phyloP scores from a whole-genome alignment of 305 asterid genomes.

The Vinca major region DNA sequence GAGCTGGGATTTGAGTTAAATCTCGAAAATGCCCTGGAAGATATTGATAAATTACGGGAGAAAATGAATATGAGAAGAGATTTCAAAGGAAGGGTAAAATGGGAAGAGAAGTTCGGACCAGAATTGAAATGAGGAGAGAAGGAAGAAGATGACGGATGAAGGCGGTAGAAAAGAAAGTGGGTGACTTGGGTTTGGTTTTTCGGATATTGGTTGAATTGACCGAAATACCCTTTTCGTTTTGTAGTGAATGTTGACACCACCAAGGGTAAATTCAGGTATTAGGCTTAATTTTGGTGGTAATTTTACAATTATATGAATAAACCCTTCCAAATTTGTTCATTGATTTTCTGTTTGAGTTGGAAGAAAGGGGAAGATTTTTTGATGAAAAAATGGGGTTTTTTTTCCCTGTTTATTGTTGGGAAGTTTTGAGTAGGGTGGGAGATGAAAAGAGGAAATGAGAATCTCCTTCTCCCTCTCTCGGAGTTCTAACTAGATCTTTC shows the following conservation, averaged over 20 bases:
- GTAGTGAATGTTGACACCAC: not conserved
- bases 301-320: not conserved
- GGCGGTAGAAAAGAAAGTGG: slow-evolving; percentile 1
- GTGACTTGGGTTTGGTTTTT: not conserved
- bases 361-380: too few species aligned
- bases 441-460: not conserved
- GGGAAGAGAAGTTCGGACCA: slow-evolving; percentile 16
- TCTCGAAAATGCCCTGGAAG: slow-evolving; percentile 19
- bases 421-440: not conserved
- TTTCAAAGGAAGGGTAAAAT: slow-evolving; percentile 25
- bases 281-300: not conserved
- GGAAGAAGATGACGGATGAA: slow-evolving; percentile 14
- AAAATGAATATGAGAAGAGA: slow-evolving; percentile 10
- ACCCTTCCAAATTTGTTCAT: not conserved
- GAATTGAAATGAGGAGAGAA: not conserved
- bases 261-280: not conserved
- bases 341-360: not conserved
- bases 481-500: not conserved
- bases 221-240: not conserved
- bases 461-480: not conserved
- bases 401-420: too few species aligned
- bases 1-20: slow-evolving; percentile 21
- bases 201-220: slow-evolving; percentile 4
- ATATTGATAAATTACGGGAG: slow-evolving; percentile 15
- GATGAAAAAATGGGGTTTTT: too few species aligned